Evolutionary conservation across 2,329 filamentous ascomycete genomes (phyloP).

Genomic region (Hypomyces rosellus): DNA sequence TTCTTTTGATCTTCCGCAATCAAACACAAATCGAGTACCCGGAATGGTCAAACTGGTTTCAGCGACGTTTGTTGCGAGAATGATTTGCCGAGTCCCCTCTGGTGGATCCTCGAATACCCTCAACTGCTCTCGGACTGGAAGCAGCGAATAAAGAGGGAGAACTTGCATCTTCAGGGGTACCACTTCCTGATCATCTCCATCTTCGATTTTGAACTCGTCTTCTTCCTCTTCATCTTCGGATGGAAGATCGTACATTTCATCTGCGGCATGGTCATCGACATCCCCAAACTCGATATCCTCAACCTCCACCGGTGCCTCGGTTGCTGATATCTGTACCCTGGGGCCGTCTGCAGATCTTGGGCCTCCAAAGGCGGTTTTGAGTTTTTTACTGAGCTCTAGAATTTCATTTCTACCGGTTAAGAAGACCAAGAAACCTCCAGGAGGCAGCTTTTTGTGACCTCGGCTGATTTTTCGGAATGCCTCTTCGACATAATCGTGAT

Average conservation of each 20-base stretch:
- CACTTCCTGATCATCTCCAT: conserved; percentile 55
- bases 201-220: conserved; percentile 61
- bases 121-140: conserved; percentile 86
- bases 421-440: conserved; percentile 88
- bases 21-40: conserved; percentile 90
- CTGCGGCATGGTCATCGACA: conserved; percentile 55
- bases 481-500: conserved; percentile 85
- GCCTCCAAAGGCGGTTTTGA: conserved; percentile 62
- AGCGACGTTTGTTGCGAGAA: conserved; percentile 92
- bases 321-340: conserved; percentile 68
- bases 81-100: conserved; percentile 74
- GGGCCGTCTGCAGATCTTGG: conserved; percentile 51
- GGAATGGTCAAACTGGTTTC: conserved; percentile 97
- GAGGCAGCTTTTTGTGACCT: conserved; percentile 83
- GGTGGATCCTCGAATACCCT: conserved; percentile 82
- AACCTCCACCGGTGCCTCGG: conserved; percentile 70
- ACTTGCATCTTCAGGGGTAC: conserved; percentile 73
- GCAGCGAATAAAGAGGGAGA: conserved; percentile 86
- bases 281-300: conserved; percentile 83
- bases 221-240: conserved; percentile 54
- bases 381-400: conserved; percentile 66
- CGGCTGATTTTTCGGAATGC: conserved; percentile 79
- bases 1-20: conserved; percentile 88
- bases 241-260: conserved; percentile 53
- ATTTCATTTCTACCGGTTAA: conserved; percentile 94